phyloP scores from a whole-genome alignment of 2,329 filamentous ascomycete genomes.

The Epichloe coenophiala region DNA sequence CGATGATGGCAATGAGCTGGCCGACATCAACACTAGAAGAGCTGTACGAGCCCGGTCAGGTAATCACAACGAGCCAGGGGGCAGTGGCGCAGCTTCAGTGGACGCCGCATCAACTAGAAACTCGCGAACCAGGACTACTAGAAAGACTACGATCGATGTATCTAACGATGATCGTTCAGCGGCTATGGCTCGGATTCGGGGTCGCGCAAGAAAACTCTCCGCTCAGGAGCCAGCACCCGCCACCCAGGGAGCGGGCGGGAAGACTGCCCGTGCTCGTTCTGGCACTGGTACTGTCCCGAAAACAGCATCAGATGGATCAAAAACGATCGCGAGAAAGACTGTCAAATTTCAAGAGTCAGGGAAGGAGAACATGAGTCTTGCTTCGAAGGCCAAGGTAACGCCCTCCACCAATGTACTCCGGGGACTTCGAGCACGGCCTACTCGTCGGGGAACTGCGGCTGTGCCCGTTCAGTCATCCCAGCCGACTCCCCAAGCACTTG shows the following conservation, averaged over 20 bases:
- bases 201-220: constrained; percentile 29
- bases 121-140: constrained; percentile 14
- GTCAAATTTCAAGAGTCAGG: constrained; percentile 52
- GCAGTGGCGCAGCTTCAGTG: constrained; percentile 2
- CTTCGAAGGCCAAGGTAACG: constrained; percentile 22
- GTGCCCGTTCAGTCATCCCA: constrained; percentile 19
- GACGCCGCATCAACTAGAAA: neutral
- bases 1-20: constrained; percentile 26
- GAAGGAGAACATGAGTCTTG: constrained; percentile 47
- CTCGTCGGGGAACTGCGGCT: constrained; percentile 26
- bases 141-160: constrained; percentile 14
- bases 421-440: constrained; percentile 26
- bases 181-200: constrained; percentile 18
- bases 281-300: constrained; percentile 15
- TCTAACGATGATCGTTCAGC: constrained; percentile 10
- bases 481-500: neutral
- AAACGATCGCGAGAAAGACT: constrained; percentile 40
- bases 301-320: constrained; percentile 20
- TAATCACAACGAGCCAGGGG: constrained; percentile 23
- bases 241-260: constrained; percentile 17
- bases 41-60: constrained; percentile 28
- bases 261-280: constrained; percentile 15
- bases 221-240: constrained; percentile 12
- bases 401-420: constrained; percentile 17
- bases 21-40: constrained; percentile 20